Evolutionary conservation across 225 moss, liverwort and hornwort genomes (phyloP).

Genomic region (Thuidium tamariscinum): DNA sequence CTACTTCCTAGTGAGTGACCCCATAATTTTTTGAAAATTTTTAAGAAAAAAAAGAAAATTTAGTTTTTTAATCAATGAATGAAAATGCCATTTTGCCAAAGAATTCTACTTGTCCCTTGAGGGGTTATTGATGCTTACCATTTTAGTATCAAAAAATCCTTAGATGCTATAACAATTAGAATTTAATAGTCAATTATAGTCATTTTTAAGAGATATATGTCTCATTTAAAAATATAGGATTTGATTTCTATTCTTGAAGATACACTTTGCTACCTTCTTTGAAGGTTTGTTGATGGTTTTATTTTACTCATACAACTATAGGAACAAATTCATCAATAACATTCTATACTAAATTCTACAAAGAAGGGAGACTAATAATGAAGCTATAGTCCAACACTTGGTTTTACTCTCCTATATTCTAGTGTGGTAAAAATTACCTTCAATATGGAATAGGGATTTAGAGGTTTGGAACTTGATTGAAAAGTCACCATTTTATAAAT

Average conservation of each 20-base stretch:
- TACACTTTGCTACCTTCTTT: neutral
- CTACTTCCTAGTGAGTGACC: too few species aligned
- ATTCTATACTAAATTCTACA: neutral
- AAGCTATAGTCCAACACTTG: rapidly evolving
- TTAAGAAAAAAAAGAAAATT: too few species aligned
- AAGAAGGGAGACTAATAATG: neutral
- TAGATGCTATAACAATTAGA: neutral
- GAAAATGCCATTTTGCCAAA: too few species aligned
- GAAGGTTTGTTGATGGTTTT: neutral
- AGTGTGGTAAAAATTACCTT: neutral
- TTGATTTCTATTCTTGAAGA: neutral
- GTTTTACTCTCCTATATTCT: neutral
- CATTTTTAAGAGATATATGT: neutral
- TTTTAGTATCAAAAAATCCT: neutral
- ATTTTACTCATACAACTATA: neutral
- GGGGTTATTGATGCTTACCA: neutral
- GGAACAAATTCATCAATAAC: neutral
- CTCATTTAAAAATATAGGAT: neutral
- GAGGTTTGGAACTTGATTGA: neutral
- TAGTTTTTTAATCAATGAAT: too few species aligned
- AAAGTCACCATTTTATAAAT: neutral
- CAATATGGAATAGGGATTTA: rapidly evolving
- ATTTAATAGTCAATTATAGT: neutral
- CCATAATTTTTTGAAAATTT: too few species aligned
- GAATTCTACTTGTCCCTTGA: neutral